Conservation (phyloP, 2,329 filamentous ascomycete species). For the Acrodontium crateriforme region DNA sequence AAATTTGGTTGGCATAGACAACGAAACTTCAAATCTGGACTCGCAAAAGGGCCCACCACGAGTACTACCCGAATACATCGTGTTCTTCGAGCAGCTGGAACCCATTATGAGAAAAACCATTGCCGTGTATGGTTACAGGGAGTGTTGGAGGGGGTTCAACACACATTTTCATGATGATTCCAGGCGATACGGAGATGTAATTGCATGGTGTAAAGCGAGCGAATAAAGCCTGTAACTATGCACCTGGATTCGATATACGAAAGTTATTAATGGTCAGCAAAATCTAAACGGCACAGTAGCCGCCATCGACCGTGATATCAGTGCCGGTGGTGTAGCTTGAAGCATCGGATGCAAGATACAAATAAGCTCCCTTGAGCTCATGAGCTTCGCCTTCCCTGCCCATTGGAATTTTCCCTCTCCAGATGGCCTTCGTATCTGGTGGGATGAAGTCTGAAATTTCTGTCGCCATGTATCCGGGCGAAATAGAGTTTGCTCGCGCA, state of each 20-base stretch:
- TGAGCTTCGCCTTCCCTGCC: constrained; percentile 57
- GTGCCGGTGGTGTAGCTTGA: constrained; percentile 65
- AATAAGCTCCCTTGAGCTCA: constrained; percentile 70
- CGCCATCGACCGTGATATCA: constrained; percentile 58
- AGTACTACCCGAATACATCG: constrained; percentile 33
- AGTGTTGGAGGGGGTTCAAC: constrained; percentile 48
- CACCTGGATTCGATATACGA: too few species aligned
- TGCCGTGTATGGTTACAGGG: constrained; percentile 34
- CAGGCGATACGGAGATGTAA: constrained; percentile 46
- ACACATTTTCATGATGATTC: constrained; percentile 49
- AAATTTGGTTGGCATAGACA: constrained; percentile 24
- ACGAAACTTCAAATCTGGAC: constrained; percentile 5
- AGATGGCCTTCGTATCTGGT: constrained; percentile 54
- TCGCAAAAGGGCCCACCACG: constrained; percentile 3
- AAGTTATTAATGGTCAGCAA: too few species aligned
- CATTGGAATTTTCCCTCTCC: constrained; percentile 70
- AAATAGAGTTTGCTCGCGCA: constrained; percentile 58
- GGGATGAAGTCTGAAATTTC: constrained; percentile 55
- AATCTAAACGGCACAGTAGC: constrained; percentile 38
- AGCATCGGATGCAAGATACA: constrained; percentile 71
- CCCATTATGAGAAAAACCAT: constrained; percentile 31
- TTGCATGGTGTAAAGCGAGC: constrained; percentile 50
- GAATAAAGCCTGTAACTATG: too few species aligned
- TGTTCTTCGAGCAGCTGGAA: constrained; percentile 46
- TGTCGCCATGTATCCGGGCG: constrained; percentile 62